Base-by-base conservation (phyloP, 306 rosid species). In the Herpetospermum pedunculosum region DNA sequence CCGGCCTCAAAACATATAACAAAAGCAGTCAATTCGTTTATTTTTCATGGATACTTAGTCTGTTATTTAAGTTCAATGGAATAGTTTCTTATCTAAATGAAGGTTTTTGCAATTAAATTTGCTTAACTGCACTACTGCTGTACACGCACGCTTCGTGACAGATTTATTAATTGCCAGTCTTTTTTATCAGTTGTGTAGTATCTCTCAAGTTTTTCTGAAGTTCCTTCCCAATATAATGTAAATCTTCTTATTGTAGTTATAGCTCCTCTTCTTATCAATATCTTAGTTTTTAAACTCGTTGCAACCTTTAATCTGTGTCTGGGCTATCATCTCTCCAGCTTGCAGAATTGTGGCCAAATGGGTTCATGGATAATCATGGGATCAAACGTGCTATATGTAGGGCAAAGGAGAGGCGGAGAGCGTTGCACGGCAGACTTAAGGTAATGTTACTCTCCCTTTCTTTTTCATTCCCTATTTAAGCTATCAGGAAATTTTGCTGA, bases 291-390 rank as follows among this genome's bases (percentile, higher is more conserved):
- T 21, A 21, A 67, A 37, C 25, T 40, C 11, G 32, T 16, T 16
- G 13, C 46, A 19, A 32, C 12, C 25, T 30, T 48, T 29, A 70
- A 30, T 49, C 23, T 49, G 59, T 11, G 62, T 11, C 43, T 48
- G 3, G 57, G 63, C 69, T 40, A 60, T 41, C 64, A 4, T 81
- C 76, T 75, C 29, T 71, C 76, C 91, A 94, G 99, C 96, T 94
- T 72, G 97, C 97, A 3, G 86, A 82, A 75, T 83, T 94, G 85
- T 94, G 97, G 97, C 99, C 97, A 62, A 78, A 74, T 85, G 97
- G 97, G 62, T 84, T 76, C 87, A 94, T 94, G 99, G 99, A 94
- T 86, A 94, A 91, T 83, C 92, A 88, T 85, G 99, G 99, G 75
- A 91, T 94, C 80, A 94, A 91, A 82, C 89, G 90, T 73, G 99